A percentile compares a stretch with the other conserved stretches of the same genome.
These are phyloP conservation scores for Clitocybe nebularis DNA, from an alignment of 1,284 basidiomycete species.

Conservation along the genomic window DNA sequence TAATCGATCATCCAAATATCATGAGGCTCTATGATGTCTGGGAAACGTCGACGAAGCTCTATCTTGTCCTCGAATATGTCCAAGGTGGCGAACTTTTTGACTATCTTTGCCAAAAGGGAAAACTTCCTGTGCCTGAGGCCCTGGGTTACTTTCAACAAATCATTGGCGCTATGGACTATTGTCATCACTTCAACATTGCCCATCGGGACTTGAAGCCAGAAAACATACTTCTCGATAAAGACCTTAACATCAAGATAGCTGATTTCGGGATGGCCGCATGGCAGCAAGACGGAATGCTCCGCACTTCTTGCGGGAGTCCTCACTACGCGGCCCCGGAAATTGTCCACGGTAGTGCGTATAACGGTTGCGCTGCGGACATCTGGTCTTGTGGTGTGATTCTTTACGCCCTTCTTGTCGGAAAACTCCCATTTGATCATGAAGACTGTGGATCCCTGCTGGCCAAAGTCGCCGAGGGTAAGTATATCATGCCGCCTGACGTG, in stretches of 20 bases:
- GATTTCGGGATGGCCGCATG: slow-evolving; percentile 99
- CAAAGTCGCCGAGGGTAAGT: slow-evolving; percentile 83
- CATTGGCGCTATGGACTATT: slow-evolving; percentile 92
- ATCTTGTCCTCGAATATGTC: slow-evolving; percentile 95
- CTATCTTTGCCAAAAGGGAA: slow-evolving; percentile 83
- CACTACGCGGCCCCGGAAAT: slow-evolving; percentile 99
- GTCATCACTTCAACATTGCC: slow-evolving; percentile 95
- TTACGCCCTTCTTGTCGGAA: slow-evolving; percentile 87
- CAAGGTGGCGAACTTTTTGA: slow-evolving; percentile 98
- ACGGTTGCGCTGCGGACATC: slow-evolving; percentile 89
- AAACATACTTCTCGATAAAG: slow-evolving; percentile 84
- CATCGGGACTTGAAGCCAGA: slow-evolving; percentile 98
- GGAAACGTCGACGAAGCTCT: slow-evolving; percentile 90
- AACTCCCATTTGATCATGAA: slow-evolving; percentile 92
- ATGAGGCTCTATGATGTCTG: slow-evolving; percentile 95
- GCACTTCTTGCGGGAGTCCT: slow-evolving; percentile 93
- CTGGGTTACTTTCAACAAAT: slow-evolving; percentile 97
- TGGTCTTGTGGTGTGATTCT: slow-evolving; percentile 99
- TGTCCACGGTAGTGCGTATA: slow-evolving; percentile 80
- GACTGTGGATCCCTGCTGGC: slow-evolving; percentile 74
- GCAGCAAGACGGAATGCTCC: slow-evolving; percentile 69
- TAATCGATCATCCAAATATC: slow-evolving; percentile 96
- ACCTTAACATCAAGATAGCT: slow-evolving; percentile 92
- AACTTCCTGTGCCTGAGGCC: slow-evolving; percentile 79
- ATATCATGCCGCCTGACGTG: slow-evolving; percentile 81